Evolutionary conservation across 2,329 filamentous ascomycete genomes (phyloP).

Genomic region (Xylariaceae sp.): DNA sequence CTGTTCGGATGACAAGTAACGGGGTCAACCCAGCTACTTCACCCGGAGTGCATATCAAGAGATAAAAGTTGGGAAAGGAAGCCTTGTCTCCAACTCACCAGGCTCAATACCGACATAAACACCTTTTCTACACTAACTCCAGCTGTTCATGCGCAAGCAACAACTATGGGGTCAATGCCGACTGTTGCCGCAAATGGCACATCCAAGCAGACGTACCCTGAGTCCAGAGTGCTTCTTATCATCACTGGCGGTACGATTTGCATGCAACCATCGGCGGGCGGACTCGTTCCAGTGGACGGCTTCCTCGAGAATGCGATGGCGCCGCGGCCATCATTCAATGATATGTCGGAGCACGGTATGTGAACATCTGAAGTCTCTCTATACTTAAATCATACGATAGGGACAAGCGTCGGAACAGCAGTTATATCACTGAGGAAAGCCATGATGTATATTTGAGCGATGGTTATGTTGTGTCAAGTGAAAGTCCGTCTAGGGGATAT

Average conservation of each 20-base stretch:
- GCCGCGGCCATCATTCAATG: slow-evolving; percentile 85
- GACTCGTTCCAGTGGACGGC: slow-evolving; percentile 78
- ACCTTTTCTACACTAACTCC: background rate
- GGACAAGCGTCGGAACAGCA: background rate
- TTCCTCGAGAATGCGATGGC: slow-evolving; percentile 86
- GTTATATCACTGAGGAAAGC: background rate
- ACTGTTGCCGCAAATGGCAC: slow-evolving; percentile 32
- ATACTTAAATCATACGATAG: background rate
- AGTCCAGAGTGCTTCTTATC: slow-evolving; percentile 85
- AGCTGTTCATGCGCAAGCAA: background rate
- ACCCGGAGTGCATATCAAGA: background rate
- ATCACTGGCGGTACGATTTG: slow-evolving; percentile 92
- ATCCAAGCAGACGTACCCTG: slow-evolving; percentile 56
- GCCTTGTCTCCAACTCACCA: background rate
- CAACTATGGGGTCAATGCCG: slow-evolving; percentile 36
- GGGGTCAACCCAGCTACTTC: background rate
- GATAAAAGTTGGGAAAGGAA: background rate
- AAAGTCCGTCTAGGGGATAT: background rate
- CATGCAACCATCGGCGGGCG: slow-evolving; percentile 83
- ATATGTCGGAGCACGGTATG: slow-evolving; percentile 63
- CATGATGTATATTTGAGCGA: background rate
- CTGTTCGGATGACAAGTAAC: background rate
- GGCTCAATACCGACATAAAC: background rate
- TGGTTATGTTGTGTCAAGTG: background rate
- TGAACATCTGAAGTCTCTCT: slow-evolving; percentile 7